Percentiles rank a stretch among this genome's conserved stretches.
Conservation (phyloP, 805 yeast genomes). For the Saccharomyces paradoxus region DNA sequence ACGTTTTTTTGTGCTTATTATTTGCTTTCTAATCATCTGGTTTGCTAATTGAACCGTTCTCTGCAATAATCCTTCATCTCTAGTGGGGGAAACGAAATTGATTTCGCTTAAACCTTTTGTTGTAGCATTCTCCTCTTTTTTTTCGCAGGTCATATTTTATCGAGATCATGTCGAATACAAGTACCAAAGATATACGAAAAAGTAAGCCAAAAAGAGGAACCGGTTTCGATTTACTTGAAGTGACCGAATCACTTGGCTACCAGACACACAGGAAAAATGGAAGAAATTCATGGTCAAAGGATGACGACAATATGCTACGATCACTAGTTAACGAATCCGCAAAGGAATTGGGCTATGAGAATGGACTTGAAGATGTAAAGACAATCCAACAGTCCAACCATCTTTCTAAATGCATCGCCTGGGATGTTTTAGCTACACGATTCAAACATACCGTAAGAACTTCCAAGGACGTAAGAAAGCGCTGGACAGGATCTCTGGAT, state of each 20-base stretch:
- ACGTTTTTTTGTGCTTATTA: not conserved
- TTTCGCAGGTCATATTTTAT: not conserved
- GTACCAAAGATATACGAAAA: constrained; percentile 1
- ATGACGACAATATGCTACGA: constrained; percentile 57
- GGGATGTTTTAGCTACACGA: constrained; percentile 51
- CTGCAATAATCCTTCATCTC: not conserved
- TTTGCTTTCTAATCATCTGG: not conserved
- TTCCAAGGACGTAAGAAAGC: constrained; percentile 73
- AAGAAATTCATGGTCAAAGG: constrained; percentile 65
- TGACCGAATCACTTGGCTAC: constrained; percentile 66
- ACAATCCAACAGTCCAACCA: constrained; percentile 23
- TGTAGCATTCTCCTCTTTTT: not conserved
- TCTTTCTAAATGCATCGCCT: constrained; percentile 37
- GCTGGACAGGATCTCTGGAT: constrained; percentile 82
- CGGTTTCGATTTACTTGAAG: constrained; percentile 35
- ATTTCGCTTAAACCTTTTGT: not conserved
- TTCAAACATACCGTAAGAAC: constrained; percentile 47
- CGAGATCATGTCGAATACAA: not conserved
- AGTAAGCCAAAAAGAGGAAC: constrained; percentile 18
- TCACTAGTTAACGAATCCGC: constrained; percentile 35
- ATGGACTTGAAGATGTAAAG: constrained; percentile 29
- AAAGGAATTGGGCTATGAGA: constrained; percentile 27
- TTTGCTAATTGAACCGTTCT: not conserved
- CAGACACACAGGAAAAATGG: constrained; percentile 59
- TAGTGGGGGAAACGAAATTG: not conserved